Conservation (phyloP, 2,329 filamentous ascomycete genomes). For the Talaromyces sp. region DNA sequence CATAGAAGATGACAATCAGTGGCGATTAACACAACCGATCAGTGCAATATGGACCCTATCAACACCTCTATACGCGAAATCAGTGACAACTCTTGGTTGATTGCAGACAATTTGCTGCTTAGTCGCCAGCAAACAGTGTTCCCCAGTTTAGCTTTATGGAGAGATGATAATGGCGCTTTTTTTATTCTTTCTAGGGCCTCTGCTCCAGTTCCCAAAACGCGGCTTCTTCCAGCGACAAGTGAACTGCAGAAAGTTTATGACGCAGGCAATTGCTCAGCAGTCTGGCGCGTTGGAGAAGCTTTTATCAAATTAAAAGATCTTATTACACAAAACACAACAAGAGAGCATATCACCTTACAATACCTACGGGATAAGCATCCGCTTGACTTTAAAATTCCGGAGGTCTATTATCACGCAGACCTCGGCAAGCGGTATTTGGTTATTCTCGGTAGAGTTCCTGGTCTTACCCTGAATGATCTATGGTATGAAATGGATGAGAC, state of each 20-base stretch:
- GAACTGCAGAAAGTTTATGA: background rate
- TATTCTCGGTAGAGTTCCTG: constrained; percentile 1
- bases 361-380: background rate
- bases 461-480: background rate
- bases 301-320: constrained; percentile 5
- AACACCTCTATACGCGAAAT: too few species aligned
- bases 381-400: background rate
- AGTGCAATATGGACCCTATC: too few species aligned
- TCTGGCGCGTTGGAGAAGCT: constrained; percentile 1
- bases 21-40: background rate
- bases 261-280: background rate
- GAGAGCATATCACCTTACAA: constrained; percentile 3
- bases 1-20: too few species aligned
- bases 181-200: background rate
- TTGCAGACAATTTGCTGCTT: too few species aligned
- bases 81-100: too few species aligned
- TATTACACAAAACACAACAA: background rate
- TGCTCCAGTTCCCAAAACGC: background rate
- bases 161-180: background rate
- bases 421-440: constrained; percentile 1
- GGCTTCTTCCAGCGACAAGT: background rate
- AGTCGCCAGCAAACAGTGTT: too few species aligned
- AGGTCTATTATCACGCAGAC: constrained; percentile 2
- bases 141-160: background rate
- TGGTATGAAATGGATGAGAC: background rate